phyloP scores from a whole-genome alignment of 768 basidiomycete genomes.

The Suillus occidentalis region DNA sequence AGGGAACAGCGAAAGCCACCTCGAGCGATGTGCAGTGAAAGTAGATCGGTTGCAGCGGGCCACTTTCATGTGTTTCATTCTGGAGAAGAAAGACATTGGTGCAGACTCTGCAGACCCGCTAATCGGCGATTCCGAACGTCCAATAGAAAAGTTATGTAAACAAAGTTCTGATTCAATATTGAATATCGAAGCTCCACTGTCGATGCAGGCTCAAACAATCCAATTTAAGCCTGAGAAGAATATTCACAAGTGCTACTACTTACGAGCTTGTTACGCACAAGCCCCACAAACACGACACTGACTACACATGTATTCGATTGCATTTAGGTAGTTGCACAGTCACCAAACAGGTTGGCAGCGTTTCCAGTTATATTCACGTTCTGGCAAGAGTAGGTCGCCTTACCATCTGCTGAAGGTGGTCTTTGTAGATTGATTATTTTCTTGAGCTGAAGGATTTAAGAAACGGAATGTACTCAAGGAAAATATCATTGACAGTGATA shows the following conservation, averaged over 20 bases:
- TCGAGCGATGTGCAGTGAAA: neutral
- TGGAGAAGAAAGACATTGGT: slow-evolving; percentile 12
- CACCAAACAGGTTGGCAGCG: slow-evolving; percentile 44
- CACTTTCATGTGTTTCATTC: neutral
- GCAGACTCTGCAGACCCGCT: slow-evolving; percentile 12
- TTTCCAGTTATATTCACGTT: slow-evolving; percentile 51
- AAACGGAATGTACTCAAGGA: slow-evolving; percentile 39
- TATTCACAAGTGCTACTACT: neutral
- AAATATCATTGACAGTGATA: slow-evolving; percentile 47
- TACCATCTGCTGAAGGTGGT: slow-evolving; percentile 41
- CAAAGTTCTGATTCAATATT: neutral
- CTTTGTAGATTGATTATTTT: slow-evolving; percentile 3
- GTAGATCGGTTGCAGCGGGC: neutral
- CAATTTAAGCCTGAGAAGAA: neutral
- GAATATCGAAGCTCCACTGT: too few relatives aligned
- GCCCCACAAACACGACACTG: neutral
- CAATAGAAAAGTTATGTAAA: neutral
- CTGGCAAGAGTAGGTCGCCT: slow-evolving; percentile 49
- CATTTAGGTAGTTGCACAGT: slow-evolving; percentile 21
- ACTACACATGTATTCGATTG: neutral
- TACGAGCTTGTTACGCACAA: neutral
- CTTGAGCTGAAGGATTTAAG: neutral
- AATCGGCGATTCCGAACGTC: slow-evolving; percentile 6
- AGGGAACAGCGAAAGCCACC: neutral
- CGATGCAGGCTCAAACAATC: neutral